Percentiles rank a stretch among this genome's conserved stretches.
These are phyloP conservation scores for Lavandula angustifolia DNA, from an alignment of 257 asterid genomes.

Conservation along the genomic window DNA sequence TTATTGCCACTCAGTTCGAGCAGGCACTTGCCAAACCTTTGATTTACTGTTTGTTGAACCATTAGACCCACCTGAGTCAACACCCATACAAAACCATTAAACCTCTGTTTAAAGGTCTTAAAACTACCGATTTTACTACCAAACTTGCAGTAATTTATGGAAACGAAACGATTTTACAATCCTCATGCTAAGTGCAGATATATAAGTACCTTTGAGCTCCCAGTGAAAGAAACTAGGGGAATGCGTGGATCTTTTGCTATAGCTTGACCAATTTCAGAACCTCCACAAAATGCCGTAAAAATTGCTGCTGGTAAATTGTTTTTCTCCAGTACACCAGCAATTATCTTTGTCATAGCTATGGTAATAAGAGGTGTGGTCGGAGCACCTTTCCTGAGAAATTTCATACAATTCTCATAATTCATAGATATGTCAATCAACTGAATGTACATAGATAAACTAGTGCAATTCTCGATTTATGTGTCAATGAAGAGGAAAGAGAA, in stretches of 20 bases:
- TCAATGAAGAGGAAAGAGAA: background rate
- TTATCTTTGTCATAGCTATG: constrained; percentile 80
- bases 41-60: constrained; percentile 90
- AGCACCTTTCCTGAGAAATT: constrained; percentile 89
- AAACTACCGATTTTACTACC: background rate
- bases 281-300: constrained; percentile 93
- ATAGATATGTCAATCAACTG: background rate
- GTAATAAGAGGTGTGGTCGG: constrained; percentile 95
- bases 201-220: constrained; percentile 79
- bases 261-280: constrained; percentile 93
- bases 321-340: constrained; percentile 85
- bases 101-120: background rate
- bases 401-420: constrained; percentile 21
- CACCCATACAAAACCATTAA: background rate
- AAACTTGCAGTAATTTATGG: background rate
- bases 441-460: too few relatives aligned
- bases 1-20: constrained; percentile 95
- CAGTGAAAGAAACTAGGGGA: constrained; percentile 91
- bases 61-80: constrained; percentile 74
- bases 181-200: background rate
- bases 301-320: constrained; percentile 93
- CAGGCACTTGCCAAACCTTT: constrained; percentile 87
- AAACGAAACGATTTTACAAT: background rate
- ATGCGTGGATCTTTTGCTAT: constrained; percentile 85
- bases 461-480: background rate